phyloP scores from a whole-genome alignment of 306 rosid species.

The Corylus avellana region DNA sequence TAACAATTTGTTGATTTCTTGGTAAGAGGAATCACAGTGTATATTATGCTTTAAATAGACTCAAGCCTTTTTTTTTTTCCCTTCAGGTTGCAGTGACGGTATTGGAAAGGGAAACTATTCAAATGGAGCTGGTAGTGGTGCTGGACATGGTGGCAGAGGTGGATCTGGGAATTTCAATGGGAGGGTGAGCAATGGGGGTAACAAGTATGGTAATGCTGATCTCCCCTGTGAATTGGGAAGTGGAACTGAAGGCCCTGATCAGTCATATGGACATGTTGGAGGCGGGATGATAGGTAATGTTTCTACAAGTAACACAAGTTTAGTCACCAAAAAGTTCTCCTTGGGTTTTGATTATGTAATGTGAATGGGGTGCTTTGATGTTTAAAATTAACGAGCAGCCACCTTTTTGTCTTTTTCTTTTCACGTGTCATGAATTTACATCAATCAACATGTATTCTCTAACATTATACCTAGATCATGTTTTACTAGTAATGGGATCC shows the following conservation, averaged over 20 bases:
- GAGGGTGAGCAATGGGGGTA: conserved; percentile 74
- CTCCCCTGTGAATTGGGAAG: conserved; percentile 98
- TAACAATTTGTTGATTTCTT: conserved; percentile 14
- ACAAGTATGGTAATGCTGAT: conserved; percentile 83
- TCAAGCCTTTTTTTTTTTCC: conserved; percentile 40
- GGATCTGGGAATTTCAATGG: conserved; percentile 93
- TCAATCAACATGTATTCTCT: conserved; percentile 20
- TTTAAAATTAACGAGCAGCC: background rate
- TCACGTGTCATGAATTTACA: conserved; percentile 18
- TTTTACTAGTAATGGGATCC: conserved; percentile 83
- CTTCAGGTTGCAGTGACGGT: conserved; percentile 87
- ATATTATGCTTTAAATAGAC: conserved; percentile 38
- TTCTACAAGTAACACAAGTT: conserved; percentile 17
- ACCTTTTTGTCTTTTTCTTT: background rate
- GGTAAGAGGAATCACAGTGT: background rate
- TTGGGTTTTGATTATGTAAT: conserved; percentile 20
- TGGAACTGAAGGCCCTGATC: conserved; percentile 85
- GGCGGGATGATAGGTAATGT: conserved; percentile 94
- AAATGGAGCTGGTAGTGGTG: conserved; percentile 99
- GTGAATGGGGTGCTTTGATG: conserved; percentile 21
- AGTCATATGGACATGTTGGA: conserved; percentile 67
- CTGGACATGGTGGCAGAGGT: conserved; percentile 99
- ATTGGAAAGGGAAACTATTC: conserved; percentile 93
- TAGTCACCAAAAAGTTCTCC: conserved; percentile 12
- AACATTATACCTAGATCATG: conserved; percentile 11